A percentile compares a stretch with the other conserved stretches of the same genome.
These are phyloP conservation scores for Globisporangium viniferum DNA, from an alignment of 352 stramenopile species.

Conservation along the genomic window DNA sequence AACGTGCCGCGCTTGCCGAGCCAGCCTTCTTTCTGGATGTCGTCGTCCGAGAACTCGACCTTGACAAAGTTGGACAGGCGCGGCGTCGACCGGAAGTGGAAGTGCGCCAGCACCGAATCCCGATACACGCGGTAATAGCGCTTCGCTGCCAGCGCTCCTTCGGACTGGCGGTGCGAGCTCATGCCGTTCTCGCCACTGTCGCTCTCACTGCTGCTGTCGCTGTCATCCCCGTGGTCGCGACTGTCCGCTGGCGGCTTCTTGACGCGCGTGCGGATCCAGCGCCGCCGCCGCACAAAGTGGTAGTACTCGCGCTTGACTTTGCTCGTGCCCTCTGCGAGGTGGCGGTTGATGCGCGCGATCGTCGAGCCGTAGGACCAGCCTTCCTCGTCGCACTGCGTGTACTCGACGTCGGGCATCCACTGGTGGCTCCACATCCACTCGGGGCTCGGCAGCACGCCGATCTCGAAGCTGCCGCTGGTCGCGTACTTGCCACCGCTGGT, in stretches of 20 bases:
- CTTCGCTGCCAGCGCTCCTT: slow-evolving; percentile 5
- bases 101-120: slow-evolving; percentile 62
- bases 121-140: slow-evolving; percentile 73
- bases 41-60: slow-evolving; percentile 63
- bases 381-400: slow-evolving; percentile 81
- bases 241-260: slow-evolving; percentile 35
- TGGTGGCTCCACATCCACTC: slow-evolving; percentile 85
- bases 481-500: slow-evolving; percentile 22
- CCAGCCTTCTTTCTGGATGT: slow-evolving; percentile 78
- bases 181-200: not conserved
- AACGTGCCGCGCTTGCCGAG: slow-evolving; percentile 60
- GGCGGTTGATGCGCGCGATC: slow-evolving; percentile 79
- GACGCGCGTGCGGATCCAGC: slow-evolving; percentile 81
- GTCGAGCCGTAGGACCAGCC: slow-evolving; percentile 85
- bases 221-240: not conserved
- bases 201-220: not conserved
- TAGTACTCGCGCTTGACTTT: slow-evolving; percentile 75
- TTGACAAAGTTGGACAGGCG: slow-evolving; percentile 42
- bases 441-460: slow-evolving; percentile 53
- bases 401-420: slow-evolving; percentile 72
- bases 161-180: not conserved
- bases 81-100: slow-evolving; percentile 44
- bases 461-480: slow-evolving; percentile 31
- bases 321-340: slow-evolving; percentile 69
- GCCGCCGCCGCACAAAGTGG: slow-evolving; percentile 69